Conservation (phyloP, 257 asterid genomes). For the Solanum habrochaites region DNA sequence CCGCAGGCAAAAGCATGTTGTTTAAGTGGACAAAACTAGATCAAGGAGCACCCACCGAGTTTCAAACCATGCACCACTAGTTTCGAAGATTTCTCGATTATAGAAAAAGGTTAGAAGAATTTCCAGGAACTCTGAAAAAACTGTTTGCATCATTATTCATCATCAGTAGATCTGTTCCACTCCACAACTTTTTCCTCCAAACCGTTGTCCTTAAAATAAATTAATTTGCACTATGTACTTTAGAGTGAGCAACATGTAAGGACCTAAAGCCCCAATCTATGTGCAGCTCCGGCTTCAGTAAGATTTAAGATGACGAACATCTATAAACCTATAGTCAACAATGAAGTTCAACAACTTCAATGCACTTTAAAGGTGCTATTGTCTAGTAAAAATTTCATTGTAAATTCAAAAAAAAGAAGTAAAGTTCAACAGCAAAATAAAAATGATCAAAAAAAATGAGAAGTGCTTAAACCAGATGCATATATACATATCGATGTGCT, state of each 20-base stretch:
- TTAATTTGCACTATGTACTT: not conserved
- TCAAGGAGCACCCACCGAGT: not conserved
- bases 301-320: not conserved
- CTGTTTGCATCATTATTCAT: not conserved
- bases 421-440: not conserved
- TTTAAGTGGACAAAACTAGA: not conserved
- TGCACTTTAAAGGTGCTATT: not conserved
- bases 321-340: not conserved
- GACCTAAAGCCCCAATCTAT: not conserved
- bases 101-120: not conserved
- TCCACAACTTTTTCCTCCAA: not conserved
- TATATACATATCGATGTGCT: not conserved
- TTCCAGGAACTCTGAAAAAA: not conserved
- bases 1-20: not conserved
- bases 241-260: not conserved
- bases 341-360: not conserved
- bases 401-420: not conserved
- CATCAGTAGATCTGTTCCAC: not conserved
- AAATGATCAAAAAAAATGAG: not conserved
- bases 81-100: not conserved
- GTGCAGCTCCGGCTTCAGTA: not conserved
- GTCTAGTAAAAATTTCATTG: not conserved
- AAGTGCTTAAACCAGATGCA: not conserved
- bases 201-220: not conserved
- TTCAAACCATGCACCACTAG: not conserved